Conservation (phyloP, 2,329 filamentous ascomycete species). For the Bretziella fagacearum region DNA sequence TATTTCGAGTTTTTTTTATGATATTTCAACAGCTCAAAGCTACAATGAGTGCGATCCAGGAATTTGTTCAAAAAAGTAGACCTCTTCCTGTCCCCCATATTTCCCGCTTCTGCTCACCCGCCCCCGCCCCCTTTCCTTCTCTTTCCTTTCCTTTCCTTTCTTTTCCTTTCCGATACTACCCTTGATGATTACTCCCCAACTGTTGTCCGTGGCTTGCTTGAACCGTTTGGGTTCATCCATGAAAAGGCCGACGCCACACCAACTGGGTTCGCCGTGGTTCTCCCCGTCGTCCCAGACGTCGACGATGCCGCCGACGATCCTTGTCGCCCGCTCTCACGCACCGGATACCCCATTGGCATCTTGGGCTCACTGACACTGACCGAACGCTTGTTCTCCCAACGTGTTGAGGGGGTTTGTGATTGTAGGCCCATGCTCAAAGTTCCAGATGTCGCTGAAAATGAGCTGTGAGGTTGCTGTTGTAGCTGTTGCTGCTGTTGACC, state of each 20-base stretch:
- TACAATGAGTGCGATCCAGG: too few relatives aligned
- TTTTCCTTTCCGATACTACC: background rate
- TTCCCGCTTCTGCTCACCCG: too few relatives aligned
- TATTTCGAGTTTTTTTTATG: too few relatives aligned
- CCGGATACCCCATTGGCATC: conserved; percentile 19
- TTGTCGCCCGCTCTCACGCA: conserved; percentile 36
- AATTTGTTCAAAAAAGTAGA: too few relatives aligned
- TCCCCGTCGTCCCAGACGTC: conserved; percentile 30
- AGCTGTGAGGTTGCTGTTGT: background rate
- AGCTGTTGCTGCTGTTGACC: background rate
- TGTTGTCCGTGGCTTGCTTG: conserved; percentile 23
- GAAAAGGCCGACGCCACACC: conserved; percentile 88
- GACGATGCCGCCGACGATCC: conserved; percentile 23
- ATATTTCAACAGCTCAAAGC: too few relatives aligned
- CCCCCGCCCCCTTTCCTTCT: too few relatives aligned
- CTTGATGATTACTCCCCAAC: conserved; percentile 5
- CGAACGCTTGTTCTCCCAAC: conserved; percentile 17
- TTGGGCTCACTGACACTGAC: conserved; percentile 10
- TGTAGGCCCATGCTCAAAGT: background rate
- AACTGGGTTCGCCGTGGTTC: conserved; percentile 56
- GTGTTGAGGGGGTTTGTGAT: conserved; percentile 1
- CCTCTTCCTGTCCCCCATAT: too few relatives aligned
- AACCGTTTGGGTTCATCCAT: conserved; percentile 53
- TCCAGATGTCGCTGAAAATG: background rate
- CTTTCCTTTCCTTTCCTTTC: background rate